Percentiles rank a stretch among this genome's conserved stretches.
Evolutionary conservation across 1,284 basidiomycete genomes (phyloP).

Genomic region (Athelia psychrophila): DNA sequence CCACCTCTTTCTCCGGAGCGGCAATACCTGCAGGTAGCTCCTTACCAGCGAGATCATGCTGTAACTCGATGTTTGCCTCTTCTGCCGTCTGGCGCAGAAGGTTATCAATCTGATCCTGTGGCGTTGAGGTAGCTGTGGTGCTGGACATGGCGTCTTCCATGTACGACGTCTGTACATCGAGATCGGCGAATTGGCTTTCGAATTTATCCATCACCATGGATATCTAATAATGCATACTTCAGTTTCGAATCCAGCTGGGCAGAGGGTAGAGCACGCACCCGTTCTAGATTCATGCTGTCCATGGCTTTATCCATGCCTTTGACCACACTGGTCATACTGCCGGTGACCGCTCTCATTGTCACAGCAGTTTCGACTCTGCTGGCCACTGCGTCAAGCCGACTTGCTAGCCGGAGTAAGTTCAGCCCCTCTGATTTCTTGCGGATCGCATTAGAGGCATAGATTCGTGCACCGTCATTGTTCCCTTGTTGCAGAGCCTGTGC

Average conservation of each 20-base stretch:
- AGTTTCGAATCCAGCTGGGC: conserved; percentile 1
- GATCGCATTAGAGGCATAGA: conserved; percentile 98
- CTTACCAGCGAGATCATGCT: conserved; percentile 83
- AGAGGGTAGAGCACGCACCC: conserved; percentile 55
- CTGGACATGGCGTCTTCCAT: conserved; percentile 98
- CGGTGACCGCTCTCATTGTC: conserved; percentile 94
- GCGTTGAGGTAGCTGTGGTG: conserved; percentile 90
- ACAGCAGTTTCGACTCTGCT: conserved; percentile 99
- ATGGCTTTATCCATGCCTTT: conserved; percentile 99
- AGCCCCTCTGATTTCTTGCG: conserved; percentile 96
- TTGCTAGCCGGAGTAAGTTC: conserved; percentile 85
- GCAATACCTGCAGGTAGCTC: conserved; percentile 56
- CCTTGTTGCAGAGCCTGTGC: conserved; percentile 91
- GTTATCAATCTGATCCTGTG: conserved; percentile 95
- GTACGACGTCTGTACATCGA: conserved; percentile 97
- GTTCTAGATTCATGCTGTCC: conserved; percentile 98
- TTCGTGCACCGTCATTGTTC: conserved; percentile 96
- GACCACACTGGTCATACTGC: conserved; percentile 95
- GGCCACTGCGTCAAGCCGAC: conserved; percentile 95
- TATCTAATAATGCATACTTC: conserved; percentile 59
- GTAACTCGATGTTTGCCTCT: conserved; percentile 94
- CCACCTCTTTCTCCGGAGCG: conserved; percentile 47
- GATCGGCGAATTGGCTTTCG: conserved; percentile 93
- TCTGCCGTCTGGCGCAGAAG: conserved; percentile 95
- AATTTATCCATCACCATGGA: conserved; percentile 99